Conservation (phyloP, 139 green algal genomes). For the Asterochloris erici region DNA sequence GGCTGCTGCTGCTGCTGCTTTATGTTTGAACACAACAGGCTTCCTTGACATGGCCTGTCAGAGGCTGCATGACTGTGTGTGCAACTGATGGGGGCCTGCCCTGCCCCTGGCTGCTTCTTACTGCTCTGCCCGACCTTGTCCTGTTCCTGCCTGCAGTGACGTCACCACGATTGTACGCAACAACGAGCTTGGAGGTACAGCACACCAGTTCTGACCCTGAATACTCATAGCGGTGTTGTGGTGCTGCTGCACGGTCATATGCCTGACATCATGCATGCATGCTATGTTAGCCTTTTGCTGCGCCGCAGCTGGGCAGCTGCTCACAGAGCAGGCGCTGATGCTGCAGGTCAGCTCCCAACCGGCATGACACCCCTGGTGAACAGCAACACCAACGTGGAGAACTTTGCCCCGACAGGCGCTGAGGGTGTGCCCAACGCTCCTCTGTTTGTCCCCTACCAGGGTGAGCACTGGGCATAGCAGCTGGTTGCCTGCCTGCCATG, state of each 20-base stretch:
- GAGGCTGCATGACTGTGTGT: not conserved
- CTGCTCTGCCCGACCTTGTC: not conserved
- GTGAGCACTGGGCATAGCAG: too few relatives aligned
- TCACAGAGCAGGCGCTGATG: too few relatives aligned
- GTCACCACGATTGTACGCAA: slow-evolving; percentile 15
- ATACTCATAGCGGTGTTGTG: too few relatives aligned
- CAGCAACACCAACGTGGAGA: not conserved
- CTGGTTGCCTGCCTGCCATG: too few relatives aligned
- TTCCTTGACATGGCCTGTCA: not conserved
- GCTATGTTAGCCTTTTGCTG: too few relatives aligned
- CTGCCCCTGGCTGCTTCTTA: not conserved
- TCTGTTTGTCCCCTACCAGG: slow-evolving; percentile 12
- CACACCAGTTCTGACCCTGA: too few relatives aligned
- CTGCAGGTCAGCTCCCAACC: not conserved
- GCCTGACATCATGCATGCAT: too few relatives aligned
- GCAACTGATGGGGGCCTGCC: not conserved
- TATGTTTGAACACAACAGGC: too few relatives aligned
- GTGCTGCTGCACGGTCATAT: too few relatives aligned
- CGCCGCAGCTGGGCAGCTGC: too few relatives aligned
- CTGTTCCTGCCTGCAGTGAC: not conserved
- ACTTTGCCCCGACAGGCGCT: slow-evolving; percentile 14
- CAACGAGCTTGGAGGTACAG: slow-evolving; percentile 9
- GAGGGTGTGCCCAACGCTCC: slow-evolving; percentile 9
- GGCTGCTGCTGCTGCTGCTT: too few relatives aligned
- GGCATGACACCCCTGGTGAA: not conserved